Evolutionary conservation across 2,329 filamentous ascomycete genomes (phyloP), one percentile per base, ranked within the genome.

Genomic region (Didymosphaeria variabile): DNA sequence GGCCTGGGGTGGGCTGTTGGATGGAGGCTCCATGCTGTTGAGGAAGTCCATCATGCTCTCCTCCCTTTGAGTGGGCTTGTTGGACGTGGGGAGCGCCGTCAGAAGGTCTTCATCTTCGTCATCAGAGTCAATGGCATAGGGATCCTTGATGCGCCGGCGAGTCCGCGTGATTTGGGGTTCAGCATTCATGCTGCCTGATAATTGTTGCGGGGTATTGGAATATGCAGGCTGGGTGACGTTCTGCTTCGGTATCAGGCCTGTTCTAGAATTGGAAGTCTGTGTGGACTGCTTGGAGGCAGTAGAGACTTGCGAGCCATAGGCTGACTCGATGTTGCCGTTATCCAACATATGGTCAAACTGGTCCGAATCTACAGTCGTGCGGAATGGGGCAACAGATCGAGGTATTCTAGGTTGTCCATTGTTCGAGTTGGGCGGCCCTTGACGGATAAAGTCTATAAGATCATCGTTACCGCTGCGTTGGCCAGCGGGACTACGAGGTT

Each of bases 361-460:
- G 68, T 97, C 92, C 12, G 92, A 94, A 75, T 97, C 93, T 85
- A 94, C 91, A 0, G 93, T 94, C 38, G 86, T 89, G 57, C 92
- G 86, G 82, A 96, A 97, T 1, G 93, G 92, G 10, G 93, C 93
- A 13, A 95, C 89, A n/a, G 87, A 87, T 19, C 91, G 89, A 45
- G 93, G 91, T 63, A 96, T 95, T 26, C 92, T 88, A 60, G 88
- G 91, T 64, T 86, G 86, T 29, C 85, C 84, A 46, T 83, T 84
- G 36, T 82, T 80, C 46, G 47, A 81, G 75, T 81, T 85, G 0
- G 91, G 90, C 3, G 93, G 93, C 0, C 94, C 94, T 74, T 92
- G 90, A 49, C 94, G 90, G 66, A 99, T 96, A 77, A 99, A 98
- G 75, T 98, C 94, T 67, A 97, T 97, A 60, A 99, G 82, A 62